These are phyloP conservation scores for Teunomyces cretensis DNA, from an alignment of 805 yeast species.

Conservation along the genomic window DNA sequence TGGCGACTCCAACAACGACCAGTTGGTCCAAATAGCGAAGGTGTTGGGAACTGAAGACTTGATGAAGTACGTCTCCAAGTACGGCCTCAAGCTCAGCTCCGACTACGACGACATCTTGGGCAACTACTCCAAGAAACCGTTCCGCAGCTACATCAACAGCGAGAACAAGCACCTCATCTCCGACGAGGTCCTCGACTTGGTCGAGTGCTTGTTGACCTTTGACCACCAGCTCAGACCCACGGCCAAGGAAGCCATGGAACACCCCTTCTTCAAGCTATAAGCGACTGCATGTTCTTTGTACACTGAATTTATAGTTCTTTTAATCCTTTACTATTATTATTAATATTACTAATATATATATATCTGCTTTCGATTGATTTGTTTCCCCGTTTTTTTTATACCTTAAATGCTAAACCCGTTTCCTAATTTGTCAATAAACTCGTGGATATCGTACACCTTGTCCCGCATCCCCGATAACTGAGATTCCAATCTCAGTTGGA, in stretches of 20 bases:
- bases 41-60: slow-evolving; percentile 85
- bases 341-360: neutral
- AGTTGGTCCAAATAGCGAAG: slow-evolving; percentile 82
- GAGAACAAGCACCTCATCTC: slow-evolving; percentile 67
- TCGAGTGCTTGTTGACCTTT: slow-evolving; percentile 75
- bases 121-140: slow-evolving; percentile 77
- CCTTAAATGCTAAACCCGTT: slow-evolving; percentile 16
- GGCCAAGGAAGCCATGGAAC: slow-evolving; percentile 84
- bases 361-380: no score
- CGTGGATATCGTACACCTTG: slow-evolving; percentile 24
- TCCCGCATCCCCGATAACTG: slow-evolving; percentile 23
- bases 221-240: slow-evolving; percentile 89
- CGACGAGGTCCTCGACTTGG: slow-evolving; percentile 71
- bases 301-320: neutral
- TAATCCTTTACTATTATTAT: neutral
- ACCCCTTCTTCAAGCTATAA: slow-evolving; percentile 40
- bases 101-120: slow-evolving; percentile 75
- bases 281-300: neutral
- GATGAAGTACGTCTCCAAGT: slow-evolving; percentile 65
- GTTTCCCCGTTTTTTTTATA: neutral
- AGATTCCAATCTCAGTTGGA: slow-evolving; percentile 20
- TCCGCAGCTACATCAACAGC: slow-evolving; percentile 73
- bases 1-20: slow-evolving; percentile 89
- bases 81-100: slow-evolving; percentile 64
- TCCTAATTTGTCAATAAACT: slow-evolving; percentile 22